phyloP scores from a whole-genome alignment of 495 filamentous ascomycete genomes.

The Lasiosphaeris hirsuta region DNA sequence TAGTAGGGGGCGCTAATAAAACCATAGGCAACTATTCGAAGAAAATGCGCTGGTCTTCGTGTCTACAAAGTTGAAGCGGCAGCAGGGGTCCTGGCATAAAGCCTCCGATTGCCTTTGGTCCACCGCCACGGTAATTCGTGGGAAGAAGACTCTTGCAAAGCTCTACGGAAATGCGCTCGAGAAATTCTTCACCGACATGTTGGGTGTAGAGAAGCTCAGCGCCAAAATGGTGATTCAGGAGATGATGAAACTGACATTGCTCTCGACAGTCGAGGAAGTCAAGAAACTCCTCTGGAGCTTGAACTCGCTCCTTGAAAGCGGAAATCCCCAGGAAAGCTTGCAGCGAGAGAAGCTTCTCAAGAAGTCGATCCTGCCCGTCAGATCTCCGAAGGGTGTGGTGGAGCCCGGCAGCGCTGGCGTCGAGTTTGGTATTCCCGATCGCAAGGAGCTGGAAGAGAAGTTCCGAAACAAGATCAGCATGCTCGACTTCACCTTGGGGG shows the following conservation, averaged over 20 bases:
- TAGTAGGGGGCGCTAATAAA: too few relatives aligned
- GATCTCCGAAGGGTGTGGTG: conserved; percentile 3
- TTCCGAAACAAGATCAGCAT: conserved; percentile 29
- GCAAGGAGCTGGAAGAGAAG: conserved; percentile 20
- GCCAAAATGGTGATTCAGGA: conserved; percentile 32
- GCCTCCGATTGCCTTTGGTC: conserved; percentile 6
- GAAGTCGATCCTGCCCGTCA: conserved; percentile 3
- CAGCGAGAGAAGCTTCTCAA: conserved; percentile 1
- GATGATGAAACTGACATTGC: too few relatives aligned
- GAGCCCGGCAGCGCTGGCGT: conserved; percentile 2
- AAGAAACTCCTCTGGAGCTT: neutral
- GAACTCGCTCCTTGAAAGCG: neutral
- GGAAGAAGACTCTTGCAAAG: conserved; percentile 28
- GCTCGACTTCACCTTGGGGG: conserved; percentile 35
- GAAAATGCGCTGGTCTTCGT: too few relatives aligned
- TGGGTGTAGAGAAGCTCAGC: conserved; percentile 29
- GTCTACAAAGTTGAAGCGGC: too few relatives aligned
- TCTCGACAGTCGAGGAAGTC: neutral
- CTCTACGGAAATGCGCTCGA: conserved; percentile 25
- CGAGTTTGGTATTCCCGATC: conserved; percentile 40
- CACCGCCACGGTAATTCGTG: neutral
- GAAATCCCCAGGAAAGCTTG: neutral
- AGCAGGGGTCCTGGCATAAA: neutral
- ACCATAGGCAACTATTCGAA: too few relatives aligned
- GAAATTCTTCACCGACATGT: conserved; percentile 31